Conservation (phyloP, 2,329 filamentous ascomycete genomes). For the Aspergillus jensenii region DNA sequence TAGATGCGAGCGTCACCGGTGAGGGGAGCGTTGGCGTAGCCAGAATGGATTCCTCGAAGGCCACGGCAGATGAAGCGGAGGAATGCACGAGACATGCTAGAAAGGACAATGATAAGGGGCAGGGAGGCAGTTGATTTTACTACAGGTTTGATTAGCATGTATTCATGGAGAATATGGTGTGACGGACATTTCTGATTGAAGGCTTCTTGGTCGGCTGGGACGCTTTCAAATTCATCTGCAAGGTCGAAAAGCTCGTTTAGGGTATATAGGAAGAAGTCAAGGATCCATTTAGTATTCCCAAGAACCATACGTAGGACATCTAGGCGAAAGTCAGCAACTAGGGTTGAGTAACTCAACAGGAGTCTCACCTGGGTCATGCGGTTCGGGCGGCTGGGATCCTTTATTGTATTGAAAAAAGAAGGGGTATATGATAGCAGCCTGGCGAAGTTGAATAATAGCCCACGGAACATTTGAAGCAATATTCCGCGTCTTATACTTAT, state of each 20-base stretch:
- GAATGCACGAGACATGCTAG: conserved; percentile 71
- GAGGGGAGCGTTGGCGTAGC: conserved; percentile 39
- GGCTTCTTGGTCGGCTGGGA: conserved; percentile 34
- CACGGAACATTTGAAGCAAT: conserved; percentile 74
- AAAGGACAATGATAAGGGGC: conserved; percentile 61
- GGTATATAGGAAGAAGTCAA: conserved; percentile 62
- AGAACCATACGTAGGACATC: conserved; percentile 72
- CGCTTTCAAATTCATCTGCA: conserved; percentile 38
- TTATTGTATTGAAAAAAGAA: conserved; percentile 66
- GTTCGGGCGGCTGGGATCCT: conserved; percentile 43
- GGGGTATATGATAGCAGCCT: conserved; percentile 62
- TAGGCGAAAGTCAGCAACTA: conserved; percentile 25
- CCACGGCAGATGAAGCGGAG: conserved; percentile 68
- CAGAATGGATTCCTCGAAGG: conserved; percentile 56
- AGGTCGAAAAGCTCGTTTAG: conserved; percentile 54
- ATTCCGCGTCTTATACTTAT: conserved; percentile 60
- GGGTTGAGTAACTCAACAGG: background rate
- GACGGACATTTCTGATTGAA: conserved; percentile 38
- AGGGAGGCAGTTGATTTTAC: conserved; percentile 41
- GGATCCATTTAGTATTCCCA: conserved; percentile 75
- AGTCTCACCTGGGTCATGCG: conserved; percentile 58
- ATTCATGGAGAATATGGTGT: background rate
- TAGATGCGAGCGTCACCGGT: conserved; percentile 41
- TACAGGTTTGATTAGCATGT: conserved; percentile 13
- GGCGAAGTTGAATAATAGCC: conserved; percentile 72